Base-by-base conservation (phyloP, 352 stramenopile genomes). In the Globisporangium sylvaticum region DNA sequence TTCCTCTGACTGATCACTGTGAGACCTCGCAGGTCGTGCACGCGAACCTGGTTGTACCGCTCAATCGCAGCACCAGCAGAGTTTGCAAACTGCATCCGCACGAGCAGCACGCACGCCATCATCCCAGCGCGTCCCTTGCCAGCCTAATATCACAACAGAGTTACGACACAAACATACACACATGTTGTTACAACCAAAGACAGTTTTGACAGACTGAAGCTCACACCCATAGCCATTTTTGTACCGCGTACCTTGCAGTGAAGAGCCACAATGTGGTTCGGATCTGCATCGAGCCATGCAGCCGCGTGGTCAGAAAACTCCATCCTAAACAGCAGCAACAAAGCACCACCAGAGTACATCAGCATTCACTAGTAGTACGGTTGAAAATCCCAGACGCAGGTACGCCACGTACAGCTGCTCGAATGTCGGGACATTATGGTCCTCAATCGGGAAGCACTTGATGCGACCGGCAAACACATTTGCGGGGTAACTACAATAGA, bases 51-150 rank as follows among this genome's bases (percentile, higher is more conserved):
- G 57, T 92, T 92, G 72, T 92, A 92, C 15, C 68, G 76, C 56
- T 88, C 79, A 53, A 92, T 89, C 1, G 84, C 84, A 1, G 76
- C 73, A 2, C 46, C 66, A 0, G 84, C 81, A 1, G 80, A 79
- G 25, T 71, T 58, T 0, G 67, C 71, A 46, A 77, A 91, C 10
- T 76, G 65, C 84, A 92, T 91, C 32, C 80, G 81, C 5, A 91
- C 42, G 14, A 92, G 67, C n/a, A 92, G 67, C 68, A 88, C 87
- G 59, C 84, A 92, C 18, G 81, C 77, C 84, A 92, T 92, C 84
- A 92, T 92, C 1, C 84, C 84, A 24, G 82, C 84, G 56, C 84
- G 70, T 25, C 84, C 84, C 62, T 92, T 92, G 37, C 84, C 84
- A 22, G 84, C 84, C 79, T 87, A 18, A 5, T 18, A 44, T 44